These are phyloP conservation scores for Ceratobasidium sp. DNA, from an alignment of 1,284 basidiomycete species.

Conservation along the genomic window DNA sequence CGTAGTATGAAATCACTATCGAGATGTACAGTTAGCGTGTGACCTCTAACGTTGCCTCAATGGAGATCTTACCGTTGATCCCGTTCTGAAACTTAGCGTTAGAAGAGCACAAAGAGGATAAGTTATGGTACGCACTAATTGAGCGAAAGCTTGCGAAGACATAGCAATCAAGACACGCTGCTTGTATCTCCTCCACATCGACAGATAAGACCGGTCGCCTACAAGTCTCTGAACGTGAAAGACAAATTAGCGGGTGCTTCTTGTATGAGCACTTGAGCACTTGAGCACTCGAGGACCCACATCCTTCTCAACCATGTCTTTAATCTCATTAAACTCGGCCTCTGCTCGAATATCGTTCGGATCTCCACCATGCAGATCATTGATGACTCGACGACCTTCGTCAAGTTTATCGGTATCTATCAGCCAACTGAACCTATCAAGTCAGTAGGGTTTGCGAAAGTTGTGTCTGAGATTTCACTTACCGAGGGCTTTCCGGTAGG, in stretches of 20 bases:
- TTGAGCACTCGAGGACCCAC: conserved; percentile 63
- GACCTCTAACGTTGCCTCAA: neutral
- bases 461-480: conserved; percentile 50
- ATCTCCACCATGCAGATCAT: conserved; percentile 90
- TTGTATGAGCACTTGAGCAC: neutral
- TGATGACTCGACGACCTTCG: conserved; percentile 89
- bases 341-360: conserved; percentile 78
- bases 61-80: conserved; percentile 76
- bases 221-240: conserved; percentile 67
- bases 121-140: conserved; percentile 71
- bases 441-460: neutral
- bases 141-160: conserved; percentile 96
- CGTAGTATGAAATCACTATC: conserved; percentile 93
- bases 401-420: conserved; percentile 90
- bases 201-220: conserved; percentile 83
- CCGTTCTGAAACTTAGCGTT: conserved; percentile 71
- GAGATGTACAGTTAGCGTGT: conserved; percentile 30
- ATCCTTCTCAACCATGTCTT: conserved; percentile 86
- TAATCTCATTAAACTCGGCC: conserved; percentile 93
- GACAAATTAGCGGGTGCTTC: neutral
- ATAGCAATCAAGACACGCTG: conserved; percentile 94
- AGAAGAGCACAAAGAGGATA: neutral
- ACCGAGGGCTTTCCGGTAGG: conserved; percentile 94
- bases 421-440: conserved; percentile 74
- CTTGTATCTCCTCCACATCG: conserved; percentile 91